Evolutionary conservation across 192 early-diverging fungal genomes (phyloP), one percentile per base, ranked within the genome.

Genomic region (Radiomyces spectabilis): DNA sequence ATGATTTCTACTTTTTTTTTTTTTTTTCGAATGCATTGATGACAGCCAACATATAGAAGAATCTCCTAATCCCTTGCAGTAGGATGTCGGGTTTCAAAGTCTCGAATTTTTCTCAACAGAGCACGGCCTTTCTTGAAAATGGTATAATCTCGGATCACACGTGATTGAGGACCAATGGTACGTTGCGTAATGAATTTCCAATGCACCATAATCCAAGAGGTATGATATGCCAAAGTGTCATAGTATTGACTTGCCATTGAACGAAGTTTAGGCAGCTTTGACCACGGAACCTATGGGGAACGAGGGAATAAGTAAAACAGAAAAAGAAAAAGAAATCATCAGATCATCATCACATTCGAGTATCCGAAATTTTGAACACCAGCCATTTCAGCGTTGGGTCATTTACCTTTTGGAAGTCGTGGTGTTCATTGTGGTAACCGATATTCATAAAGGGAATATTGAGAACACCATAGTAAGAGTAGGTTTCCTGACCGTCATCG

Each of bases 401-500:
- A 4, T 29, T 34, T 59, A 70, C 53, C 53, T 61, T 85, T 60
- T 84, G 84, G 76, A 95, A 96, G 71, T 98, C 95, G 74, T 98
- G 93, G 81, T 98, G 95, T 77, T 98, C 95, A 68, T 92, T 95
- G 75, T 98, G 95, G 69, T 91, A 93, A 34, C 95, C 95, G 57
- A 95, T 89, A 82, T 98, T 98, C 75, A 93, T 84, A 66, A 86
- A 89, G 34, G 89, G 76, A 40, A 69, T 65, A 78, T 98, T 98
- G 40, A 92, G 71, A 47, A 77, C 72, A 21, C 93, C 93, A 55
- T 98, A 98, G 85, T 98, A 98, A 55, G 89, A 92, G 75, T 98
- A 98, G 1, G 93, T 98, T 63, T 98, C 93, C 62, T 92, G 86
- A 8, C 91, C 93, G 55, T 92, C 83, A 39, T 83, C 83, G 78